Percentiles rank a stretch among this genome's conserved stretches.
These are phyloP conservation scores for Exutisphaerella laricina DNA, from an alignment of 2,329 filamentous ascomycete species.

Conservation along the genomic window DNA sequence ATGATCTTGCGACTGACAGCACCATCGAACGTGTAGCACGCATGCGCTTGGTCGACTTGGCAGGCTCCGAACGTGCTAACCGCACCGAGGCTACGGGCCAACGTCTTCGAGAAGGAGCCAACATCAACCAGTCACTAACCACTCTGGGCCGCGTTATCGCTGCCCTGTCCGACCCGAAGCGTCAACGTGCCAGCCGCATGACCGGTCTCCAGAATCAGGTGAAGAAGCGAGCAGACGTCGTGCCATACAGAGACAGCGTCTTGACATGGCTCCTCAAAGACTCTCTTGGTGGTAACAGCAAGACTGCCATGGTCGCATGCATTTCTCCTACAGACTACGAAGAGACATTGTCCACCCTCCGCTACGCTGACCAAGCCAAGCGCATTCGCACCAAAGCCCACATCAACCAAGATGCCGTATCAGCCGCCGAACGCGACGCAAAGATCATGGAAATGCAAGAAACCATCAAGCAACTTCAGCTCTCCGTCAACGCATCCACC, in stretches of 20 bases:
- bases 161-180: conserved; percentile 68
- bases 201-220: conserved; percentile 37
- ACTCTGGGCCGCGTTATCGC: conserved; percentile 94
- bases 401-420: conserved; percentile 93
- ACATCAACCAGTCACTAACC: conserved; percentile 98
- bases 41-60: conserved; percentile 90
- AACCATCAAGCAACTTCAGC: conserved; percentile 80
- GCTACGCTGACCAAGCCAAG: conserved; percentile 97
- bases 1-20: conserved; percentile 95
- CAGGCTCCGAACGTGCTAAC: conserved; percentile 90
- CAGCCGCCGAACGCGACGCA: conserved; percentile 85
- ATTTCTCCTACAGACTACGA: conserved; percentile 95
- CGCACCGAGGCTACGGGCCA: conserved; percentile 90
- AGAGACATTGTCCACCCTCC: conserved; percentile 89
- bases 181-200: conserved; percentile 40
- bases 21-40: conserved; percentile 91
- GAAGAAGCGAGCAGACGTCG: conserved; percentile 52
- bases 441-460: conserved; percentile 94
- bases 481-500: conserved; percentile 56
- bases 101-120: conserved; percentile 86
- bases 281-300: conserved; percentile 90
- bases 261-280: conserved; percentile 88
- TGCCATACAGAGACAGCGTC: conserved; percentile 89
- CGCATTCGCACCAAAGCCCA: conserved; percentile 89
- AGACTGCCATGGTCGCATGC: conserved; percentile 98